phyloP scores from a whole-genome alignment of 2,329 filamentous ascomycete species.

The Calonectria crousiana region DNA sequence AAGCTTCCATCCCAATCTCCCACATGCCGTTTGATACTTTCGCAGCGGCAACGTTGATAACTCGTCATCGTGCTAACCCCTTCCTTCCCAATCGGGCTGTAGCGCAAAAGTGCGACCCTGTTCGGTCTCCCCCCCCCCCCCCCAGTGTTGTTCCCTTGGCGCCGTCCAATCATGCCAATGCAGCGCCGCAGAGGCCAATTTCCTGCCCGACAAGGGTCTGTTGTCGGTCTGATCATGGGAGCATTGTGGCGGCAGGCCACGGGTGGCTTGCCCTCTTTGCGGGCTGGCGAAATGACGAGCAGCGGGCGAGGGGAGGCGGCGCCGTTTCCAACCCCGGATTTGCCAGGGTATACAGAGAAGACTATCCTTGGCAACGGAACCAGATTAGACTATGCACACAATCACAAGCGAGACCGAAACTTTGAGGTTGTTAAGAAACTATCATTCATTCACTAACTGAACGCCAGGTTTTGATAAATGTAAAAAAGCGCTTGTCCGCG shows the following conservation, averaged over 20 bases:
- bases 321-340: conserved; percentile 37
- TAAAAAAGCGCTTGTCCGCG: conserved; percentile 10
- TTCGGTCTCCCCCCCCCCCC: background rate
- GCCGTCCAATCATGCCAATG: background rate
- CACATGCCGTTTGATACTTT: background rate
- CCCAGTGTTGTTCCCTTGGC: background rate
- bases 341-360: conserved; percentile 9
- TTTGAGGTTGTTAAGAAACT: background rate
- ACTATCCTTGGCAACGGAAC: background rate
- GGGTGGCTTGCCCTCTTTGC: conserved; percentile 19
- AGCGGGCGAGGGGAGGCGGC: conserved; percentile 17
- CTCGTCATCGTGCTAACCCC: background rate
- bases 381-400: background rate
- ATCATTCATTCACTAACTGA: conserved; percentile 18
- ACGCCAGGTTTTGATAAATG: conserved; percentile 3
- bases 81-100: conserved; percentile 21
- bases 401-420: background rate
- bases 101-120: background rate
- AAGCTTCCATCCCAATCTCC: background rate
- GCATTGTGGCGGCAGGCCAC: background rate
- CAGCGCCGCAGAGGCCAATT: conserved; percentile 8
- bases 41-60: background rate
- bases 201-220: background rate
- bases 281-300: conserved; percentile 38
- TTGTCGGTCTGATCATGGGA: background rate